Conservation (phyloP, 225 moss, liverwort and hornwort species). For the Straminergon stramineum region DNA sequence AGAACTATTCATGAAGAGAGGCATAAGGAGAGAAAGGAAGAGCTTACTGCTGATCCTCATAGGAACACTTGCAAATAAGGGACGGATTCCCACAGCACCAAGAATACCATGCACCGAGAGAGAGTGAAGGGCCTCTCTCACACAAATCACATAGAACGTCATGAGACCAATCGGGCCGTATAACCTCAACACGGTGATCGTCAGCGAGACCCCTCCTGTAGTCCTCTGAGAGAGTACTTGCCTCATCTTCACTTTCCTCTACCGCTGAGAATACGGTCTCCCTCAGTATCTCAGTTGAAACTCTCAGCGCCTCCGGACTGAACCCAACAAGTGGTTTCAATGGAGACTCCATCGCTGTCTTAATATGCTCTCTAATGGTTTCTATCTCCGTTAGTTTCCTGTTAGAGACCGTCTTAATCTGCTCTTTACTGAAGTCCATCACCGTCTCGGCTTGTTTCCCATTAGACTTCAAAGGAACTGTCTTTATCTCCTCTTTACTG, state of each 20-base stretch:
- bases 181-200: conserved; percentile 4
- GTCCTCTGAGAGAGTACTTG: conserved; percentile 44
- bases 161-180: conserved; percentile 47
- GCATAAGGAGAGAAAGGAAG: not conserved
- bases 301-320: not conserved
- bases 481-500: not conserved
- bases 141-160: conserved; percentile 70
- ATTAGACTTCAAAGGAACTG: not conserved
- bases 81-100: conserved; percentile 86
- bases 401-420: not conserved
- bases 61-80: conserved; percentile 29
- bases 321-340: not conserved
- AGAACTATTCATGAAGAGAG: not conserved
- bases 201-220: conserved; percentile 26
- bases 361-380: not conserved
- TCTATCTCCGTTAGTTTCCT: not conserved
- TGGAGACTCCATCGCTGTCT: not conserved
- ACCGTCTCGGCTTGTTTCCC: not conserved
- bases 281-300: conserved; percentile 5
- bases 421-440: not conserved
- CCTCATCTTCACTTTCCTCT: conserved; percentile 54
- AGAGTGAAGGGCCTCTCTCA: conserved; percentile 57
- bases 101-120: conserved; percentile 75
- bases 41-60: conserved; percentile 24
- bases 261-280: not conserved